Conservation (phyloP, 257 asterid species). For the Vinca minor region DNA sequence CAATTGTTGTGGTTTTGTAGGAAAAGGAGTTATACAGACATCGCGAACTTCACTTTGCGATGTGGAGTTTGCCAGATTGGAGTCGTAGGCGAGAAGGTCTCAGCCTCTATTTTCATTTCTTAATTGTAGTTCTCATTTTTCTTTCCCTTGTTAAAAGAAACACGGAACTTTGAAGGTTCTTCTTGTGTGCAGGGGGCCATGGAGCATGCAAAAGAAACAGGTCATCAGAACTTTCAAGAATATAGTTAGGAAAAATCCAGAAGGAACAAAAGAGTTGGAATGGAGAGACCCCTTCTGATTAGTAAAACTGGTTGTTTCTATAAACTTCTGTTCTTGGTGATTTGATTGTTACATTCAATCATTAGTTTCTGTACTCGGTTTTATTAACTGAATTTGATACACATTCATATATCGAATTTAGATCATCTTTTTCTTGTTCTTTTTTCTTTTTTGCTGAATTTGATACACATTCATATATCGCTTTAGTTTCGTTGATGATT, state of each 20-base stretch:
- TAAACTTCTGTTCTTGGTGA: too few species aligned
- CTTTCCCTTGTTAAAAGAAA: background rate
- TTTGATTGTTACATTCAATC: too few species aligned
- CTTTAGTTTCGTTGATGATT: too few species aligned
- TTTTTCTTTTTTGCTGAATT: too few species aligned
- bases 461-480: too few species aligned
- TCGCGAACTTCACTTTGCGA: conserved; percentile 81
- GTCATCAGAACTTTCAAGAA: conserved; percentile 93
- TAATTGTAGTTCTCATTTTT: background rate
- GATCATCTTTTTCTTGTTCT: too few species aligned
- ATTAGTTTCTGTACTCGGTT: too few species aligned
- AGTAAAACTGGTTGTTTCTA: too few species aligned
- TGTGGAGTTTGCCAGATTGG: conserved; percentile 96
- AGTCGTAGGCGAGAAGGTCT: conserved; percentile 85
- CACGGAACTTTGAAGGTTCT: background rate
- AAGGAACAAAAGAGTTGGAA: background rate
- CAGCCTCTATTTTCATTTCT: too few species aligned
- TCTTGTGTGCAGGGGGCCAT: conserved; percentile 75
- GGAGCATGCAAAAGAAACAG: conserved; percentile 89
- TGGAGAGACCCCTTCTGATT: too few species aligned
- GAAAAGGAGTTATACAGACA: conserved; percentile 87
- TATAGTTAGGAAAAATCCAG: conserved; percentile 35
- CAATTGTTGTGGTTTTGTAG: conserved; percentile 21
- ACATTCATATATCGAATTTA: too few species aligned
- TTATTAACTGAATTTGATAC: too few species aligned